Conservation (phyloP, 352 stramenopile genomes). For the Phytophthora cajani region DNA sequence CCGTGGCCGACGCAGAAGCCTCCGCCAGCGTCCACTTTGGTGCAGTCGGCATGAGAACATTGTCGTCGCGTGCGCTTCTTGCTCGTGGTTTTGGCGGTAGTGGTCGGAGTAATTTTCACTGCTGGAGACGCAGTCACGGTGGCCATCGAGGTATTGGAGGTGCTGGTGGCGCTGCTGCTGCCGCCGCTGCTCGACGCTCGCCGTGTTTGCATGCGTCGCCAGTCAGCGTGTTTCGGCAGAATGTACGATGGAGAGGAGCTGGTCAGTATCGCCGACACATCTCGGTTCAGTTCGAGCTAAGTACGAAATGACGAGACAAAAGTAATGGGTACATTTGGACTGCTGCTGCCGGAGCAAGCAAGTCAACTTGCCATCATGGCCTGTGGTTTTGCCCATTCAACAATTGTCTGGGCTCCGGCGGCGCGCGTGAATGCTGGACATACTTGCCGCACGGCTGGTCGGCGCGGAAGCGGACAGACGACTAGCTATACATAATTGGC, state of each 20-base stretch:
- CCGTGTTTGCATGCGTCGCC: constrained; percentile 30
- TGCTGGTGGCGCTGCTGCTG: background rate
- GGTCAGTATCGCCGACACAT: constrained; percentile 11
- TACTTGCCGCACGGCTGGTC: background rate
- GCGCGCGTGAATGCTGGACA: background rate
- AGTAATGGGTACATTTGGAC: constrained; percentile 4
- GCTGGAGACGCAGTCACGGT: constrained; percentile 11
- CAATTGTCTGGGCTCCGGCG: constrained; percentile 16
- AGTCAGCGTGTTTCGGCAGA: constrained; percentile 13
- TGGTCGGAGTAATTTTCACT: background rate
- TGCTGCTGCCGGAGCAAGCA: no score
- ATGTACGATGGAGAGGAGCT: constrained; percentile 12
- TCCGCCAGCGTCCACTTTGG: constrained; percentile 79
- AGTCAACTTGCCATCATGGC: background rate
- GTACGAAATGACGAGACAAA: constrained; percentile 26
- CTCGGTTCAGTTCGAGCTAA: constrained; percentile 21
- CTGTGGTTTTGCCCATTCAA: constrained; percentile 19
- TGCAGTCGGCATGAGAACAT: constrained; percentile 62
- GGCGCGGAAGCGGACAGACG: background rate
- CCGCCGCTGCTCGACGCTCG: constrained; percentile 1
- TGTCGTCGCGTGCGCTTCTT: constrained; percentile 55
- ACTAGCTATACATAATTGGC: background rate
- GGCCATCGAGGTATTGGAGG: constrained; percentile 5
- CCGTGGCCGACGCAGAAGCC: constrained; percentile 87
- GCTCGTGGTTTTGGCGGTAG: constrained; percentile 1